Conservation (phyloP, 306 rosid species). For the Luffa aegyptiaca region DNA sequence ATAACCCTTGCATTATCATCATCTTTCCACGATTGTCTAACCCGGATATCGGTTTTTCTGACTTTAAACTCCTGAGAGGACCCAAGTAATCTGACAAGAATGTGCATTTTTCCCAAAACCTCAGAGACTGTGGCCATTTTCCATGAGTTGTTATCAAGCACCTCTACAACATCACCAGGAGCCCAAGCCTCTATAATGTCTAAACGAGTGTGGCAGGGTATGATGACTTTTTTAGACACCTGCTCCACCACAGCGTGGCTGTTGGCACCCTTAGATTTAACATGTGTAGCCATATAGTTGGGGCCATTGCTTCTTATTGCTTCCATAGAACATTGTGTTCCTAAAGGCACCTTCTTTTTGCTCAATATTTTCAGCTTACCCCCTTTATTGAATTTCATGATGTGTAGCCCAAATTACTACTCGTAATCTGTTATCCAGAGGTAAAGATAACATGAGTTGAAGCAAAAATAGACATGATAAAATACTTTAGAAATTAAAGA, state of each 20-base stretch:
- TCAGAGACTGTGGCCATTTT: conserved; percentile 73
- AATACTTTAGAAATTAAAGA: background rate
- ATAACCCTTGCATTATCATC: conserved; percentile 31
- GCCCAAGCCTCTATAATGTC: conserved; percentile 43
- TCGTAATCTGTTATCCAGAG: background rate
- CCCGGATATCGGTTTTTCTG: conserved; percentile 54
- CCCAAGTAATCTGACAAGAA: conserved; percentile 71
- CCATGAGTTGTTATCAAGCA: conserved; percentile 72
- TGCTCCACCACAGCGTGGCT: conserved; percentile 32
- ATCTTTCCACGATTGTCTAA: conserved; percentile 15
- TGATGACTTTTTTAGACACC: conserved; percentile 43
- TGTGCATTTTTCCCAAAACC: conserved; percentile 41
- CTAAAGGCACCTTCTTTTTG: conserved; percentile 68
- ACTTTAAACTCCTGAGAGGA: conserved; percentile 66
- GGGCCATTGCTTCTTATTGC: conserved; percentile 53
- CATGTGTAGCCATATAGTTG: conserved; percentile 47
- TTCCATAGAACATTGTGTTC: conserved; percentile 67
- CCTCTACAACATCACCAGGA: conserved; percentile 81
- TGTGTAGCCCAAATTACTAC: background rate
- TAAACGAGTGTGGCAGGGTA: conserved; percentile 62
- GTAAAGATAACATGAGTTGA: background rate
- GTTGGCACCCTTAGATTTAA: conserved; percentile 28
- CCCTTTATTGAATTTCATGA: conserved; percentile 24
- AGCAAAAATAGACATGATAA: background rate
- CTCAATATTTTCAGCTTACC: conserved; percentile 60